Evolutionary conservation across 345 rosid species (phyloP).

Genomic region (Heritiera fomes): DNA sequence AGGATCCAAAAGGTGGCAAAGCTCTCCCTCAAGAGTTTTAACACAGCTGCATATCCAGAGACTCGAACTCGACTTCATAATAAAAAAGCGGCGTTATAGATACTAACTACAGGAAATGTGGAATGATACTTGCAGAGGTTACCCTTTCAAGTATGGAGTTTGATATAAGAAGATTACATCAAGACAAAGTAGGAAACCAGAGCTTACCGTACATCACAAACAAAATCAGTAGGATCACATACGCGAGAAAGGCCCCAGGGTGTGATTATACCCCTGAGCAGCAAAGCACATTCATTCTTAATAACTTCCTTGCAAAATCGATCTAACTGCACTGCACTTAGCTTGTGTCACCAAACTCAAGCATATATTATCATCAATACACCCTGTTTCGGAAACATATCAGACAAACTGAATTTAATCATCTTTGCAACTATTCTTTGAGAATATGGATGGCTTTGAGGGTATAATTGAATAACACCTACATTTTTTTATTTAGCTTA

Average conservation of each 20-base stretch:
- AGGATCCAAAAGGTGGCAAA: too few species aligned
- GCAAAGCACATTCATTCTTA: background rate
- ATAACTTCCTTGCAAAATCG: background rate
- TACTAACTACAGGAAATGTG: too few species aligned
- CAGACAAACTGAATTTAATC: background rate
- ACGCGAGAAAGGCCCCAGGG: background rate
- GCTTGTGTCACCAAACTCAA: background rate
- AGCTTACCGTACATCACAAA: background rate
- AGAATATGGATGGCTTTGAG: background rate
- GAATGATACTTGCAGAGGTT: too few species aligned
- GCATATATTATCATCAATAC: background rate
- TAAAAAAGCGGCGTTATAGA: too few species aligned
- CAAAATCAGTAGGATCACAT: background rate
- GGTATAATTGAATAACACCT: too few species aligned
- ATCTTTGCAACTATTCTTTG: background rate
- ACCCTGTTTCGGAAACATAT: background rate
- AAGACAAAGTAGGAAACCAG: background rate
- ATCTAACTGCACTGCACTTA: background rate
- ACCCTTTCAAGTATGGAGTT: too few species aligned
- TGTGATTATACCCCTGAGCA: background rate
- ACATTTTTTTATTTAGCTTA: too few species aligned
- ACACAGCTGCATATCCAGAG: too few species aligned
- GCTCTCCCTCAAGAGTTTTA: too few species aligned
- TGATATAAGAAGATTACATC: too few species aligned
- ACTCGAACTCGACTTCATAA: too few species aligned